phyloP scores from a whole-genome alignment of 345 rosid genomes.

The Populus alba region DNA sequence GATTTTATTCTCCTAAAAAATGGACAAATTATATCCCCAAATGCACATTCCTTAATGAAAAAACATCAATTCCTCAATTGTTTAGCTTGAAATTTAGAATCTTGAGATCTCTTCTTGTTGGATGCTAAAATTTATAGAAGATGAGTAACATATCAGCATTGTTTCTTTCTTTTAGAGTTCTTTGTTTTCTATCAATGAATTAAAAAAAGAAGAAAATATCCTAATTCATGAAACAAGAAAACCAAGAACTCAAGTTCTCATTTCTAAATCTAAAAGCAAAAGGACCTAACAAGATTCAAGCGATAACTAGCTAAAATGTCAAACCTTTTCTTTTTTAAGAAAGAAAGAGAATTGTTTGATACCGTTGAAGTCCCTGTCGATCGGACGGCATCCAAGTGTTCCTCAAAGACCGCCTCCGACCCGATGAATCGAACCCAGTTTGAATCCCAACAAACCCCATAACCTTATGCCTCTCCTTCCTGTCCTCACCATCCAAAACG shows the following conservation, averaged over 20 bases:
- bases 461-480: conserved; percentile 60
- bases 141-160: not conserved
- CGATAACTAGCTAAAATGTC: not conserved
- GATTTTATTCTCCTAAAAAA: not conserved
- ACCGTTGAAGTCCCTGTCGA: conserved; percentile 78
- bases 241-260: not conserved
- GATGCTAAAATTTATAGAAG: not conserved
- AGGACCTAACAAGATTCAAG: not conserved
- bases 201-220: not conserved
- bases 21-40: no score
- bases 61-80: not conserved
- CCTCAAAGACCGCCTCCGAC: conserved; percentile 71
- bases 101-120: not conserved
- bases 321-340: not conserved
- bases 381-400: conserved; percentile 91
- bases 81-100: not conserved
- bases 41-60: not conserved
- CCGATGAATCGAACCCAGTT: conserved; percentile 69
- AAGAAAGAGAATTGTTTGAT: not conserved
- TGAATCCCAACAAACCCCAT: conserved; percentile 92
- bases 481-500: conserved; percentile 9
- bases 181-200: not conserved
- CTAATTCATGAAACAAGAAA: not conserved
- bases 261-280: not conserved
- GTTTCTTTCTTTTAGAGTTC: not conserved